phyloP scores from a whole-genome alignment of 2,329 filamentous ascomycete genomes.

The Thielaviopsis euricoi region DNA sequence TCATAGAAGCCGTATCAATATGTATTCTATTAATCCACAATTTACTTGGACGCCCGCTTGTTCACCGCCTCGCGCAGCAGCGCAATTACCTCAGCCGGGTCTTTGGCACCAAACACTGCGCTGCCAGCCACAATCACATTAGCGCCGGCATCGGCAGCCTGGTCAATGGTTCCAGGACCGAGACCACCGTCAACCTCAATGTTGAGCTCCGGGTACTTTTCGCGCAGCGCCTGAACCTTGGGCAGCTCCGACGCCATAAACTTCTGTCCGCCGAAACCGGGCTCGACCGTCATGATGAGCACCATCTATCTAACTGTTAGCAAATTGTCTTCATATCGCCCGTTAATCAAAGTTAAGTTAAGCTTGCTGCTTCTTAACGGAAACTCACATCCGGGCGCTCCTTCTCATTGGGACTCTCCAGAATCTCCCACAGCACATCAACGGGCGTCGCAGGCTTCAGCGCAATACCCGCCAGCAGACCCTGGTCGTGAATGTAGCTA shows the following conservation, averaged over 20 bases:
- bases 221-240: constrained; percentile 72
- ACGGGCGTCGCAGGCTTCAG: constrained; percentile 87
- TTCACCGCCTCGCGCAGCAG: constrained; percentile 68
- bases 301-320: constrained; percentile 55
- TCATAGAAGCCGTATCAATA: too few relatives aligned
- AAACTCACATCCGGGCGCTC: constrained; percentile 75
- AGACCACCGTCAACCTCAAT: constrained; percentile 96
- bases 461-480: constrained; percentile 82
- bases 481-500: constrained; percentile 73
- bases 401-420: constrained; percentile 53
- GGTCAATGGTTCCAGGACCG: constrained; percentile 75
- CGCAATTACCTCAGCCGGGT: constrained; percentile 75
- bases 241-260: constrained; percentile 95
- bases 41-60: constrained; percentile 23
- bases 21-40: constrained; percentile 20
- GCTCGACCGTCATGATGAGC: constrained; percentile 94
- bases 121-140: constrained; percentile 97
- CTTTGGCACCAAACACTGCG: constrained; percentile 83
- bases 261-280: constrained; percentile 93
- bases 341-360: too few relatives aligned
- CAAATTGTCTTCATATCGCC: background rate
- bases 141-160: constrained; percentile 85
- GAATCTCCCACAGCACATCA: constrained; percentile 79
- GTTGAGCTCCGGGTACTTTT: constrained; percentile 77
- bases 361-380: too few relatives aligned